Evolutionary conservation across 2,329 filamentous ascomycete genomes (phyloP).

Genomic region (Botrytis fabae): DNA sequence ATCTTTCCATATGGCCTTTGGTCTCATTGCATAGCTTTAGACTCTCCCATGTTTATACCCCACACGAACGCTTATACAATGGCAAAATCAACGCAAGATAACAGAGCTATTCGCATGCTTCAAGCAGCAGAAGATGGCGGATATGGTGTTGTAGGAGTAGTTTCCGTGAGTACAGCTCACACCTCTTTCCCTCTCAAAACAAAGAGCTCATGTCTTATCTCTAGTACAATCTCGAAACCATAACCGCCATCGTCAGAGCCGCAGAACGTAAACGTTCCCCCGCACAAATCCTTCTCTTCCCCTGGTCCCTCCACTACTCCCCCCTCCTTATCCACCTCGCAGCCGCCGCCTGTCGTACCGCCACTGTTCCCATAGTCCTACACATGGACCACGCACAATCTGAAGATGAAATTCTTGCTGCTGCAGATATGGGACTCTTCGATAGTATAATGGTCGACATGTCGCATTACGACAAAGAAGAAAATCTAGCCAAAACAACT

Average conservation of each 20-base stretch:
- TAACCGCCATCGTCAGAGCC: slow-evolving; percentile 66
- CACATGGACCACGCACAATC: slow-evolving; percentile 67
- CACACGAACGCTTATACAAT: not conserved
- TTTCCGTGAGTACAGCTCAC: slow-evolving; percentile 44
- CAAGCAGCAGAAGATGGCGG: slow-evolving; percentile 51
- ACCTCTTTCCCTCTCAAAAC: not conserved
- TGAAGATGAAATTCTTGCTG: slow-evolving; percentile 56
- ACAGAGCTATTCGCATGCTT: slow-evolving; percentile 23
- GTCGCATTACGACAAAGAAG: slow-evolving; percentile 69
- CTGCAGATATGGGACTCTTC: slow-evolving; percentile 59
- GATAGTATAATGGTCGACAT: slow-evolving; percentile 79
- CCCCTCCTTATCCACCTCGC: slow-evolving; percentile 55
- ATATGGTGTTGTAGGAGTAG: slow-evolving; percentile 55
- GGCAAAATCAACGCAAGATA: slow-evolving; percentile 11
- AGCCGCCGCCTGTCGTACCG: slow-evolving; percentile 53
- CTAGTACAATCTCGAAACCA: slow-evolving; percentile 67
- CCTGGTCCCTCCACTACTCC: slow-evolving; percentile 66
- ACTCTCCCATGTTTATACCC: not conserved
- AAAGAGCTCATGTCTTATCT: not conserved
- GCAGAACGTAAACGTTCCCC: slow-evolving; percentile 67
- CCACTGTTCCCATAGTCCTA: slow-evolving; percentile 60
- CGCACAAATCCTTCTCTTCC: slow-evolving; percentile 69
- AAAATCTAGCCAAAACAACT: slow-evolving; percentile 66
- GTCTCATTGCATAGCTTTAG: not conserved
- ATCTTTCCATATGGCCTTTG: not conserved